A percentile compares a stretch with the other conserved stretches of the same genome.
These are phyloP conservation scores for Mycena latifolia DNA, from an alignment of 768 basidiomycete genomes.

Conservation along the genomic window DNA sequence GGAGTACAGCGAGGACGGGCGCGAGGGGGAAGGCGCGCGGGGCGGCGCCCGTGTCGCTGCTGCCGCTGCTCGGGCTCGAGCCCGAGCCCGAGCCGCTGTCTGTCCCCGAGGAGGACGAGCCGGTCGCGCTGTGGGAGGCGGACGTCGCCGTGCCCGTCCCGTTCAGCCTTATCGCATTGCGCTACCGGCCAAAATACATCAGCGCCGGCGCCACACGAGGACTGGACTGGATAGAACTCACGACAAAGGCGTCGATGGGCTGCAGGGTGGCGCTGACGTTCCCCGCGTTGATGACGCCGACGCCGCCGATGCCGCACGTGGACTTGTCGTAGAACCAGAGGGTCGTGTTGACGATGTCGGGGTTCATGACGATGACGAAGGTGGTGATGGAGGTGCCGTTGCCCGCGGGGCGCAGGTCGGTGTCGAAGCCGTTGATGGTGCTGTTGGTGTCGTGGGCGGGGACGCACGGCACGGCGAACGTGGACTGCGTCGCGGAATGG, in stretches of 20 bases:
- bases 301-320: conserved; percentile 68
- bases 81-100: neutral
- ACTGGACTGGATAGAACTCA: too few species aligned
- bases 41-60: neutral
- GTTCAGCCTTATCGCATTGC: conserved; percentile 69
- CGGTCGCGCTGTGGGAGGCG: neutral
- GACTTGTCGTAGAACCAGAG: conserved; percentile 73
- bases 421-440: conserved; percentile 71
- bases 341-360: conserved; percentile 55
- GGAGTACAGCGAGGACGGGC: neutral
- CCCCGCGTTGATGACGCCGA: conserved; percentile 72
- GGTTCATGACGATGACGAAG: conserved; percentile 57
- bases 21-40: neutral
- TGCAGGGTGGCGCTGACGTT: conserved; percentile 49
- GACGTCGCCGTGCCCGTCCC: conserved; percentile 51
- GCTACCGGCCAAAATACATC: conserved; percentile 45
- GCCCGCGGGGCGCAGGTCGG: conserved; percentile 60
- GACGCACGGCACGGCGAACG: conserved; percentile 66
- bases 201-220: neutral
- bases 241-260: conserved; percentile 60
- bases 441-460: conserved; percentile 60
- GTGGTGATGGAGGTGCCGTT: conserved; percentile 62
- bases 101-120: neutral
- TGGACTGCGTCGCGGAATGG: conserved; percentile 69
- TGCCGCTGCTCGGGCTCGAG: neutral